Conservation (phyloP, 441 rosid genomes). For the Pelargonium australe region DNA sequence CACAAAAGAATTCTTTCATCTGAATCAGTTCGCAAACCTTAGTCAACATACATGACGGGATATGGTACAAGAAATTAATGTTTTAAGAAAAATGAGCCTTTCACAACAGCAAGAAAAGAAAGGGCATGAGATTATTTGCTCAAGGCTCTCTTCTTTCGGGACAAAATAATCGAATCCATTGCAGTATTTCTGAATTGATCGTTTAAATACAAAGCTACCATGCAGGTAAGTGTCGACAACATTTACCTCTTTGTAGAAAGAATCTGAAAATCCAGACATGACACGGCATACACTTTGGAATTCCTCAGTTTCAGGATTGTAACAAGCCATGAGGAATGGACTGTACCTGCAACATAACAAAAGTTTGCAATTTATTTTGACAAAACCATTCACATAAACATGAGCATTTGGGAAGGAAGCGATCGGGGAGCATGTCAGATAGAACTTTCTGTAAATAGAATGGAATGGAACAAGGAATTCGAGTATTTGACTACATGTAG, state of each 20-base stretch:
- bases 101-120: neutral
- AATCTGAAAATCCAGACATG: conserved; percentile 87
- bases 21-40: conserved; percentile 20
- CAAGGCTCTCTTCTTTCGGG: neutral
- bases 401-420: too few relatives aligned
- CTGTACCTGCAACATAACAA: conserved; percentile 52
- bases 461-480: too few relatives aligned
- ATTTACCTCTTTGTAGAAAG: conserved; percentile 68
- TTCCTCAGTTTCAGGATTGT: conserved; percentile 71
- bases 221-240: neutral
- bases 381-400: neutral
- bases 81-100: neutral
- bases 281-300: conserved; percentile 84
- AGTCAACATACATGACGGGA: neutral
- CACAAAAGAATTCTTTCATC: conserved; percentile 73
- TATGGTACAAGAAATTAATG: neutral
- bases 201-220: neutral
- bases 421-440: neutral
- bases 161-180: neutral
- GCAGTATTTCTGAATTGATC: too few relatives aligned
- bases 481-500: too few relatives aligned
- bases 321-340: conserved; percentile 94
- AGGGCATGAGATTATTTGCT: neutral
- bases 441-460: neutral
- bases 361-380: neutral